Percentiles rank a stretch among this genome's conserved stretches.
Evolutionary conservation across 257 asterid genomes (phyloP).

Genomic region (Przewalskia tangutica): DNA sequence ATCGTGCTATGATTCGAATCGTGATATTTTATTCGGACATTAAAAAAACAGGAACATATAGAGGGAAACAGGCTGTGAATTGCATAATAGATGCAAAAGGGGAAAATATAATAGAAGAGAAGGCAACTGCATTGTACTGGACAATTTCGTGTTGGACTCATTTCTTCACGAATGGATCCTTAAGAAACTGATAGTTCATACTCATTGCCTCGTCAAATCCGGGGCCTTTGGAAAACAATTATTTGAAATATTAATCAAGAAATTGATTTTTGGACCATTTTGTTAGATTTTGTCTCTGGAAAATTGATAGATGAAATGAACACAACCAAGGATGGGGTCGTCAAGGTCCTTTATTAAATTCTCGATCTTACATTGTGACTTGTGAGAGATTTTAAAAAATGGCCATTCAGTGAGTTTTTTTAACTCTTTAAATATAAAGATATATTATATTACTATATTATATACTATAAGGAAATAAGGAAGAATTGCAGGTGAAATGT

Average conservation of each 20-base stretch:
- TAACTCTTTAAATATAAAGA: no score
- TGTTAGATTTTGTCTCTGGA: background rate
- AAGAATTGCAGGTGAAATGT: no score
- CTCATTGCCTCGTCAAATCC: background rate
- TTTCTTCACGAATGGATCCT: background rate
- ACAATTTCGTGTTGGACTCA: background rate
- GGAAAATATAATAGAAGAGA: background rate
- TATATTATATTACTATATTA: no score
- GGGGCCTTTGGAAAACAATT: background rate
- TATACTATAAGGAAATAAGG: no score
- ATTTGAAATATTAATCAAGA: background rate
- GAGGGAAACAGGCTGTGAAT: background rate
- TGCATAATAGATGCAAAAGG: background rate
- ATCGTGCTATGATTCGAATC: no score
- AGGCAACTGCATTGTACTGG: background rate
- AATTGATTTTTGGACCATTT: background rate
- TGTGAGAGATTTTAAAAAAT: background rate
- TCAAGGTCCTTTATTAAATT: background rate
- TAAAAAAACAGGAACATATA: background rate
- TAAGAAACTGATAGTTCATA: background rate
- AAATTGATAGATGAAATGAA: background rate
- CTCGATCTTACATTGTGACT: background rate
- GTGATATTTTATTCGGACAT: background rate
- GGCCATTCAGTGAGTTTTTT: background rate
- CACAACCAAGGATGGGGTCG: background rate